Base-by-base conservation (phyloP, 2,329 filamentous ascomycete species). In the Thielaviopsis populi region DNA sequence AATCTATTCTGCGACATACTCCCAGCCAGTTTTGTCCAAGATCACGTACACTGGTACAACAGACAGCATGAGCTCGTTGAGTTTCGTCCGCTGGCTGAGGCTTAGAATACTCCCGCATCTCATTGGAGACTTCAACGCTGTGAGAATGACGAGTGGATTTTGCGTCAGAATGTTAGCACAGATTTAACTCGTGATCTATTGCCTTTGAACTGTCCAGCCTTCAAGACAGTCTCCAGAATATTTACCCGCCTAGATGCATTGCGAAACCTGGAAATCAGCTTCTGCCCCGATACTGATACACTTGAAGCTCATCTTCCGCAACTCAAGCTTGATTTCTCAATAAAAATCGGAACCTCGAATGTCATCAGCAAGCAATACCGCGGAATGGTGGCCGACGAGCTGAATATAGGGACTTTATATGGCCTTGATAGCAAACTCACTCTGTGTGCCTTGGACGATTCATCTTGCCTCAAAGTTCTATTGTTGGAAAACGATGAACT, bases 401-500 rank as follows among this genome's bases (percentile, higher is more conserved):
- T 83, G 67, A 68, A 69, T 1, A 68, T 82, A 1, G 77, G 74
- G 0, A 76, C 79, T 0, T 70, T 83, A 3, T 68, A 77, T 40
- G 82, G 82, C 0, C 72, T 84, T 0, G 33, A 68, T 1, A 79
- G 73, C 68, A 80, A 78, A 66, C 72, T 85, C 0, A 71, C 84
- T 0, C 68, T 85, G 0, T 66, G 62, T 5, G 40, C 63, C 1
- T 3, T 22, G 0, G 17, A 63, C 0, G 67, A 72, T 1, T 40
- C 66, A 11, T 11, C 67, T 13, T 27, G 70, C 1, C 75, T 76
- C 2, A 68, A 74, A 3, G 67, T 77, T 22, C 70, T 77, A 22
- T 71, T 79, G 1, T 24, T 59, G 6, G 48, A 60, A 50, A 59
- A 59, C 13, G 17, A 15, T 6, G 22, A 56, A 10, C 43, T 10